Percentiles rank a stretch among this genome's conserved stretches.
Conservation (phyloP, 2,329 filamentous ascomycete genomes). For the Aspergillus chevalieri region DNA sequence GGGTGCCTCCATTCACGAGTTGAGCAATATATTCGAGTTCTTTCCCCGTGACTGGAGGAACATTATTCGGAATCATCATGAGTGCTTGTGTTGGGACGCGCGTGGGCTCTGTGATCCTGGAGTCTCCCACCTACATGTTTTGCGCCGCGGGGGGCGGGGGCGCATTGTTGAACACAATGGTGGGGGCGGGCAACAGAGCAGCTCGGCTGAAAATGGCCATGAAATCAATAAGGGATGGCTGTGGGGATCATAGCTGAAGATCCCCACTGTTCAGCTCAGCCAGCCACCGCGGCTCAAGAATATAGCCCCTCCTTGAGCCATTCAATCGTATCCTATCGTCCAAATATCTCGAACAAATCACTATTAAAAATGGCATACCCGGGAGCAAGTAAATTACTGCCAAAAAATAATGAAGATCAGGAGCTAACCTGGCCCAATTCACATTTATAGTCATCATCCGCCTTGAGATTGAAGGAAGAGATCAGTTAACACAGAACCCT, state of each 20-base stretch:
- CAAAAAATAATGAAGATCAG: too few species aligned
- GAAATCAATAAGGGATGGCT: neutral
- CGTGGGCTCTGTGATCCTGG: neutral
- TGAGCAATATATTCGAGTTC: neutral
- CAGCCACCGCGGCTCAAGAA: neutral
- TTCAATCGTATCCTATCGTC: too few species aligned
- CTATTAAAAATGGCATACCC: too few species aligned
- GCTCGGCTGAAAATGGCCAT: neutral
- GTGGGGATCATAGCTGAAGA: neutral
- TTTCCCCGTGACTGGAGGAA: neutral
- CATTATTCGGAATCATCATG: neutral
- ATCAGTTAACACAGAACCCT: too few species aligned
- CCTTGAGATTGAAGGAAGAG: too few species aligned
- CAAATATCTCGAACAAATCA: too few species aligned
- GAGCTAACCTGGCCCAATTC: too few species aligned
- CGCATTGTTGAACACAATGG: neutral
- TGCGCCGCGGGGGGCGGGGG: neutral
- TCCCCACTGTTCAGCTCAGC: neutral
- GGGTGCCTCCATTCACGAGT: neutral
- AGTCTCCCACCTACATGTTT: neutral
- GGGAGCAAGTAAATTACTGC: too few species aligned
- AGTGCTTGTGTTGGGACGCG: neutral
- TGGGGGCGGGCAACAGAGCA: neutral
- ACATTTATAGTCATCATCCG: too few species aligned
- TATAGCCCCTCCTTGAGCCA: too few species aligned